A percentile compares a stretch with the other conserved stretches of the same genome.
These are phyloP conservation scores for Singerocomus inundabilis DNA, from an alignment of 1,284 basidiomycete species.

Conservation along the genomic window DNA sequence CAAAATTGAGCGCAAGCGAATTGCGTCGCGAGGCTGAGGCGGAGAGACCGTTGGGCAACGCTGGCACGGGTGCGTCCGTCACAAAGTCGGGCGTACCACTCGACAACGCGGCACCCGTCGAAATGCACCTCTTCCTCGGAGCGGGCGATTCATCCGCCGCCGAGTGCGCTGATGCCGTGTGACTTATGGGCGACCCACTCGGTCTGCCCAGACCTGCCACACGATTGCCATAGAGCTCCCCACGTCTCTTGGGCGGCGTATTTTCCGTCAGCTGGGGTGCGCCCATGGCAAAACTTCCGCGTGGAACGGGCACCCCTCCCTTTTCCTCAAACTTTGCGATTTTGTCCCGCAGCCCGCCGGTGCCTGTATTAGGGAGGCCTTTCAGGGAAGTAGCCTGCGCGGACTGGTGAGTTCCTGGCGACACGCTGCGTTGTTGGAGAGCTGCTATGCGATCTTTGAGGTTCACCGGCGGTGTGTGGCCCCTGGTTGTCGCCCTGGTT, in stretches of 20 bases:
- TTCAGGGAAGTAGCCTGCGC: slow-evolving; percentile 32
- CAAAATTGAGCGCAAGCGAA: slow-evolving; percentile 29
- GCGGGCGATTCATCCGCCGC: slow-evolving; percentile 12
- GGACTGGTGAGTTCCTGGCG: slow-evolving; percentile 34
- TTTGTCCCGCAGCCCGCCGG: slow-evolving; percentile 58
- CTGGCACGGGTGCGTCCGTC: slow-evolving; percentile 27
- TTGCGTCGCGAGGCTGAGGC: slow-evolving; percentile 23
- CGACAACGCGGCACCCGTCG: slow-evolving; percentile 26
- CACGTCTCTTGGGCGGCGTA: slow-evolving; percentile 46
- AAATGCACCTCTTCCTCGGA: slow-evolving; percentile 34
- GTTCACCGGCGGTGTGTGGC: slow-evolving; percentile 49
- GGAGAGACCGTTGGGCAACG: slow-evolving; percentile 18
- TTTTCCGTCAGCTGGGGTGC: slow-evolving; percentile 52
- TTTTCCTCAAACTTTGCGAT: slow-evolving; percentile 77
- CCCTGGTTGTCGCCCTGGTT: slow-evolving; percentile 34
- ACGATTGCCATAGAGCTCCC: slow-evolving; percentile 72
- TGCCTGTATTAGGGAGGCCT: slow-evolving; percentile 24
- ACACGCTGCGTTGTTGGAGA: slow-evolving; percentile 57
- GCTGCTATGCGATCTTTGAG: slow-evolving; percentile 77
- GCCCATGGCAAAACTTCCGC: slow-evolving; percentile 70
- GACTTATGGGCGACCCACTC: slow-evolving; percentile 28
- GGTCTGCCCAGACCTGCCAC: slow-evolving; percentile 48
- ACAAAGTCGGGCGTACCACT: slow-evolving; percentile 6
- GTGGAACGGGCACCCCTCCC: slow-evolving; percentile 70
- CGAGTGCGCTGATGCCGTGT: slow-evolving; percentile 17